A percentile compares a stretch with the other conserved stretches of the same genome.
Conservation (phyloP, 108 stramenopile genomes). For the Pseudonitzschia delicatissima region DNA sequence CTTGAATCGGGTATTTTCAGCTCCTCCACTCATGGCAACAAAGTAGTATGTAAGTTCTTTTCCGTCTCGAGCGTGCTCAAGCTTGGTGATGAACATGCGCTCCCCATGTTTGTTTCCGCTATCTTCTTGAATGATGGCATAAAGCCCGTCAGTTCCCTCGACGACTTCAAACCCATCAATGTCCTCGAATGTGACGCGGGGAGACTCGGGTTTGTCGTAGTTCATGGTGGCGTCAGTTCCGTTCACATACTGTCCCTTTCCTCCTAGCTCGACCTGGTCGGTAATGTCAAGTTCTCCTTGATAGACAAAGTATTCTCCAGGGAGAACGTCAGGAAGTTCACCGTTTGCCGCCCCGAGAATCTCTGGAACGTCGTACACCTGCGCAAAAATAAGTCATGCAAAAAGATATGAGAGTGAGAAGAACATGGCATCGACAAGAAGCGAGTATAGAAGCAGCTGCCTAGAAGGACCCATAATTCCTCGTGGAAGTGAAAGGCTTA, state of each 20-base stretch:
- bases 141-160: slow-evolving; percentile 28
- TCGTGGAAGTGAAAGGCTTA: no score
- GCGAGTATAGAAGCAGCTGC: no score
- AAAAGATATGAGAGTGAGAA: no score
- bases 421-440: no score
- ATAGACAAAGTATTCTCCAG: slow-evolving; percentile 52
- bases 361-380: slow-evolving; percentile 29
- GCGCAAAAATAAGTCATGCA: no score
- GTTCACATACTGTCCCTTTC: slow-evolving; percentile 40
- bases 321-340: slow-evolving; percentile 38
- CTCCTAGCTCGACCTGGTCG: slow-evolving; percentile 45
- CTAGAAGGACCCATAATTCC: not conserved
- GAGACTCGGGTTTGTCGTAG: slow-evolving; percentile 36
- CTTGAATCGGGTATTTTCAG: slow-evolving; percentile 43
- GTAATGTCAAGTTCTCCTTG: slow-evolving; percentile 49
- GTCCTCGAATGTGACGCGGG: slow-evolving; percentile 50
- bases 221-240: slow-evolving; percentile 37
- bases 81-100: slow-evolving; percentile 48
- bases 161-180: slow-evolving; percentile 61
- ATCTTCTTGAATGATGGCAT: slow-evolving; percentile 67
- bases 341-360: slow-evolving; percentile 20
- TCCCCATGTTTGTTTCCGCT: slow-evolving; percentile 50
- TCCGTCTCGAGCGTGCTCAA: slow-evolving; percentile 53
- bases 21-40: slow-evolving; percentile 57
- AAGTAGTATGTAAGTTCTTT: slow-evolving; percentile 56